Conservation (phyloP, 257 asterid genomes). For the Gentiana macrophylla region DNA sequence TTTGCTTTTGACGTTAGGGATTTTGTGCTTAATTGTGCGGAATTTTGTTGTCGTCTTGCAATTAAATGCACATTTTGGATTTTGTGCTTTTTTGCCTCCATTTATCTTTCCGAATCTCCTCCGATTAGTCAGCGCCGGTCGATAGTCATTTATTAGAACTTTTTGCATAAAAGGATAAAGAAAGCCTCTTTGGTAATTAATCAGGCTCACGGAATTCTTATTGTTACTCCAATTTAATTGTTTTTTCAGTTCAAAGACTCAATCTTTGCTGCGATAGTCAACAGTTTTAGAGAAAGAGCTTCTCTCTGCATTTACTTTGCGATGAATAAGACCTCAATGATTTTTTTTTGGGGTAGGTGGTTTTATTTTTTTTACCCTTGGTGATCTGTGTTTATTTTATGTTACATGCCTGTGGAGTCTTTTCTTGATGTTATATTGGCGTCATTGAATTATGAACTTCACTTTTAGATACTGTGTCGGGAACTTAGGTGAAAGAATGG, state of each 20-base stretch:
- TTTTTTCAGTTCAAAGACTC: slow-evolving; percentile 1
- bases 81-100: neutral
- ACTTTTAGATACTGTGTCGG: slow-evolving; percentile 3
- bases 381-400: neutral
- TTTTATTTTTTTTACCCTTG: neutral
- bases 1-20: neutral
- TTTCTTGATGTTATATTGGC: too few species aligned
- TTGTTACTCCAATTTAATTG: neutral
- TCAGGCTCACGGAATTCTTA: neutral
- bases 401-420: neutral
- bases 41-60: too few species aligned
- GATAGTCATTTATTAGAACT: neutral
- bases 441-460: neutral
- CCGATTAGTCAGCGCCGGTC: neutral
- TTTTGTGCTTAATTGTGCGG: neutral
- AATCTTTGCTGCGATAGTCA: neutral
- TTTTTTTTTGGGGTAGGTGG: neutral
- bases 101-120: neutral
- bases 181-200: neutral
- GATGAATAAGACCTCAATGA: neutral
- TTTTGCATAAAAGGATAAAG: neutral
- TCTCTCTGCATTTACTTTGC: neutral
- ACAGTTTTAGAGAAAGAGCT: neutral
- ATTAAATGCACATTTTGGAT: too few species aligned
- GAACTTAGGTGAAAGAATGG: neutral